Base-by-base conservation (phyloP, 1,284 basidiomycete genomes). In the Puccinia coronata region DNA sequence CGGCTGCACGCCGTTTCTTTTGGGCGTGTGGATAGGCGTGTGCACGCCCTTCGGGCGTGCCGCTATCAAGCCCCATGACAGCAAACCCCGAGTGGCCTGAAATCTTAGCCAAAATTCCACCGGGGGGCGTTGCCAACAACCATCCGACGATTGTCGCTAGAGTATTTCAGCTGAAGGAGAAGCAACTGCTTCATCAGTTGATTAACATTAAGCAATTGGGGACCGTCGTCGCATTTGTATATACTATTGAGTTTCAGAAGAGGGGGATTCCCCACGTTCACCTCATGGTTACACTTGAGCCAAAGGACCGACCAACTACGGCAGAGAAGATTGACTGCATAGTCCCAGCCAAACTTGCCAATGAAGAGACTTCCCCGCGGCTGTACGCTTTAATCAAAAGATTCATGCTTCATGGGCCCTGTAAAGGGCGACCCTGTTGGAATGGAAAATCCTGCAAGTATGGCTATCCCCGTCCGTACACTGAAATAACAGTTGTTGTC, bases 281-380 rank as follows among this genome's bases (percentile, higher is more conserved):
- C n/a, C n/a, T n/a, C n/a, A n/a, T n/a, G n/a, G n/a, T n/a, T n/a
- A n/a, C n/a, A n/a, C n/a, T n/a, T n/a, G n/a, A n/a, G n/a, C n/a
- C n/a, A 72, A 43, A 47, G 16, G 43, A 47, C 16, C 43, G 43
- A 47, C 82, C 88, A 5, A 76, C 76, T 0, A 86, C 84, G 0
- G 84, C 87, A 0, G 83, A 83, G 1, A 86, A 87, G 20, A 84
- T 90, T 43, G 88, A 90, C 82, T 70, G 82, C 0, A 70, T 84
- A 23, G 87, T 89, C 23, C 87, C 80, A n/a, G 88, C 89, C 20
- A 59, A 84, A 2, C 85, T 87, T 82, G 89, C 89, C 20, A 87
- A 89, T 82, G 86, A 84, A 0, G 83, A 82, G 0, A 86, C 82
- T 0, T 82, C 88, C 53, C 88, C 88, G 0, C 28, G 82, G 1